Percentiles rank a stretch among this genome's conserved stretches.
These are phyloP conservation scores for Vicia faba DNA, from an alignment of 306 rosid genomes.

Conservation along the genomic window DNA sequence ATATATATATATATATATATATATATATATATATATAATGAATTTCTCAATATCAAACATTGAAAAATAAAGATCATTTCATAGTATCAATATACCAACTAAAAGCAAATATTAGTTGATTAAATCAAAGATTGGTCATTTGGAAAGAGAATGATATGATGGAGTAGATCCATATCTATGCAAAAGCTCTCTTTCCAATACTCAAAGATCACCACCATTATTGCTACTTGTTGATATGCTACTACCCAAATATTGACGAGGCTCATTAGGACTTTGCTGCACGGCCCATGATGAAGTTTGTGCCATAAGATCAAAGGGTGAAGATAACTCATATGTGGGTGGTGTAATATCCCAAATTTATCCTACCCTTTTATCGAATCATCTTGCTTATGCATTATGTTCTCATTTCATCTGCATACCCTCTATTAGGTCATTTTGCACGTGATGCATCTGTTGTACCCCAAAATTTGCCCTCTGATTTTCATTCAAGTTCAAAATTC, in stretches of 20 bases:
- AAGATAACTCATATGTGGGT: conserved; percentile 65
- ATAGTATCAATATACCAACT: conserved; percentile 34
- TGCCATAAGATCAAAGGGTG: conserved; percentile 78
- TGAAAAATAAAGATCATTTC: conserved; percentile 34
- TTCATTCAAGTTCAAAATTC: too few relatives aligned
- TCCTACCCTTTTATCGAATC: too few relatives aligned
- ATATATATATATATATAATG: too few relatives aligned
- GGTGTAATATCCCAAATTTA: too few relatives aligned
- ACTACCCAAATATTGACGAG: conserved; percentile 47
- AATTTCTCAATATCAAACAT: too few relatives aligned
- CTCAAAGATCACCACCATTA: conserved; percentile 64
- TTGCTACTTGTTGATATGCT: conserved; percentile 29
- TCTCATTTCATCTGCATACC: too few relatives aligned
- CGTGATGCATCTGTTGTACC: too few relatives aligned
- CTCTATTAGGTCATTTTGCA: too few relatives aligned
- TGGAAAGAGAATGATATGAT: conserved; percentile 50
- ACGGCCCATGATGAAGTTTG: conserved; percentile 67
- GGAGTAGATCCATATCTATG: conserved; percentile 56
- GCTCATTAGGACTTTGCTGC: conserved; percentile 62
- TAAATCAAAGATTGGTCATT: conserved; percentile 55
- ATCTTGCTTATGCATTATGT: too few relatives aligned
- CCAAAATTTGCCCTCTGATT: too few relatives aligned
- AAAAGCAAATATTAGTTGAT: too few relatives aligned
- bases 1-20: too few relatives aligned
- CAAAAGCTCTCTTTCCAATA: conserved; percentile 72